These are phyloP conservation scores for Fusarium sp. DNA, from an alignment of 2,329 filamentous ascomycete genomes.

Conservation along the genomic window DNA sequence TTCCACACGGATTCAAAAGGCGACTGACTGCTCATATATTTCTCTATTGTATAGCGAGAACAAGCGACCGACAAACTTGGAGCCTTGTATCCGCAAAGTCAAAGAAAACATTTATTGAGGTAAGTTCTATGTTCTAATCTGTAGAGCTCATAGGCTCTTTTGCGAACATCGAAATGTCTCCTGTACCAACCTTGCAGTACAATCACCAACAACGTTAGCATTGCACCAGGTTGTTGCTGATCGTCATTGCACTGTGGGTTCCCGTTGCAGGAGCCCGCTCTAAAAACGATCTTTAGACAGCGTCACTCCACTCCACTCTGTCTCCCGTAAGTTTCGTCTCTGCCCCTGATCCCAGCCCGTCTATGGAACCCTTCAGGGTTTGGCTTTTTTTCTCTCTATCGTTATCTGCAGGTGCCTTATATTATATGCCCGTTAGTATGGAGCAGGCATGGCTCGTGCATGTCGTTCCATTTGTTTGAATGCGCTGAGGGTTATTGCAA, in stretches of 20 bases:
- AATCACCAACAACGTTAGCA: constrained; percentile 25
- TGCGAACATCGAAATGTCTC: constrained; percentile 10
- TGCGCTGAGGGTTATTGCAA: constrained; percentile 8
- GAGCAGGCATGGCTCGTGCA: constrained; percentile 9
- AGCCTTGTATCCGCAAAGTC: background rate
- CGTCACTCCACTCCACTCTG: constrained; percentile 28
- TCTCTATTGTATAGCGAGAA: background rate
- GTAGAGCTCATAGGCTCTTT: constrained; percentile 2
- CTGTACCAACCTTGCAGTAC: constrained; percentile 10
- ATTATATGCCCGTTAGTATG: background rate
- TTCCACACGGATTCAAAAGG: constrained; percentile 32
- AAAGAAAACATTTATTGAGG: no score
- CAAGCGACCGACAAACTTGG: background rate
- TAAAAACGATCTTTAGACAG: constrained; percentile 24
- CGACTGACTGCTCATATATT: constrained; percentile 17
- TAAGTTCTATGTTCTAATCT: background rate
- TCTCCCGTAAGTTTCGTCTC: constrained; percentile 33
- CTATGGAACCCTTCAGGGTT: constrained; percentile 18
- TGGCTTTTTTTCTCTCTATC: constrained; percentile 24
- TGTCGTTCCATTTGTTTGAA: constrained; percentile 10
- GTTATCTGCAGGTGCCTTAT: constrained; percentile 6
- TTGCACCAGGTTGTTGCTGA: constrained; percentile 21
- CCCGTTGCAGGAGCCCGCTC: constrained; percentile 37
- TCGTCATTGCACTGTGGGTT: constrained; percentile 36
- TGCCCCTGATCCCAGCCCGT: constrained; percentile 37